Evolutionary conservation across 2,329 filamentous ascomycete genomes (phyloP).

Genomic region (Chaetomiaceae sp.): DNA sequence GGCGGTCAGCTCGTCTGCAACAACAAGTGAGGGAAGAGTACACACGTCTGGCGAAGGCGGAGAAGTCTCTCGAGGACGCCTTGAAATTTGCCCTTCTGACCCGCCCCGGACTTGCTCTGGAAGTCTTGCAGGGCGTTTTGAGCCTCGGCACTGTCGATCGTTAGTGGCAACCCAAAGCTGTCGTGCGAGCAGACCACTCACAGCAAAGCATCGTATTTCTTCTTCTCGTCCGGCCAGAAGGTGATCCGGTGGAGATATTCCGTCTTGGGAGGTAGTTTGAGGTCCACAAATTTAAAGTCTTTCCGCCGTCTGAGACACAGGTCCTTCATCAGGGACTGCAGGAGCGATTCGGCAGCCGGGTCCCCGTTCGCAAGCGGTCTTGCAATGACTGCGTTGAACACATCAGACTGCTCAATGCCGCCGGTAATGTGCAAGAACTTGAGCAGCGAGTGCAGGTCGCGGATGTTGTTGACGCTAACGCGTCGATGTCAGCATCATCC

Average conservation of each 20-base stretch:
- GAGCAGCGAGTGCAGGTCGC: conserved; percentile 74
- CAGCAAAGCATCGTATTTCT: conserved; percentile 71
- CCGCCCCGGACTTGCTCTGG: conserved; percentile 40
- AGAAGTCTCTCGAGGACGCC: conserved; percentile 76
- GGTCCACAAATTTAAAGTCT: conserved; percentile 81
- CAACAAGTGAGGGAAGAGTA: conserved; percentile 22
- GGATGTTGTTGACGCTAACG: conserved; percentile 65
- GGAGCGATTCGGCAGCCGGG: conserved; percentile 53
- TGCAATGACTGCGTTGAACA: conserved; percentile 70
- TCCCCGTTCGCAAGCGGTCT: conserved; percentile 60
- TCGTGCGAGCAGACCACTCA: conserved; percentile 32
- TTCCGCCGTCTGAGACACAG: conserved; percentile 79
- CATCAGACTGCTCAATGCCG: conserved; percentile 64
- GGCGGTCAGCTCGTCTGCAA: not conserved
- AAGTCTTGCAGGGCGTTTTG: conserved; percentile 63
- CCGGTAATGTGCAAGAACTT: conserved; percentile 73
- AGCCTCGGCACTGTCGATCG: conserved; percentile 56
- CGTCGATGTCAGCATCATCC: conserved; percentile 26
- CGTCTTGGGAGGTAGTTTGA: conserved; percentile 70
- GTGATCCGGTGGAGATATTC: conserved; percentile 73
- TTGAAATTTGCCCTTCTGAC: conserved; percentile 57
- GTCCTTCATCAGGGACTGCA: conserved; percentile 74
- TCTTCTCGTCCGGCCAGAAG: conserved; percentile 67
- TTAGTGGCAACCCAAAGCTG: conserved; percentile 21
- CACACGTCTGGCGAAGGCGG: conserved; percentile 68